Evolutionary conservation across 768 basidiomycete genomes (phyloP), one percentile per base, ranked within the genome.

Genomic region (Tubosaeta sp.): DNA sequence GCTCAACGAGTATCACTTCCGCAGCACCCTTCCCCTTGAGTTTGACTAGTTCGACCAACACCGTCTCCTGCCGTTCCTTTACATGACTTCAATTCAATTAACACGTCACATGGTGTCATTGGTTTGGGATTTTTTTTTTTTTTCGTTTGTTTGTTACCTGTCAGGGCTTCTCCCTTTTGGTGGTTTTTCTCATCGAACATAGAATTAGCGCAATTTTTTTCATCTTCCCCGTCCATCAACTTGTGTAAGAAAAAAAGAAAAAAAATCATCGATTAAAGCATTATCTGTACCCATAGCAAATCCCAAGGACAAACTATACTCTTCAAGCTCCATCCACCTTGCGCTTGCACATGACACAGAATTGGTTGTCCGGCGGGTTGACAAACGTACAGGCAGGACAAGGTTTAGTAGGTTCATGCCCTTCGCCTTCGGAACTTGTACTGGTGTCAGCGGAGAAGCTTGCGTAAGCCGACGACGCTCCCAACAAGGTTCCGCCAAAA

Each of bases 401-500:
- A 0, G 76, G 53, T 57, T 76, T 79, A 53, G 66, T 62, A 12
- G 49, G 54, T 18, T 63, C 61, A 4, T 58, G 61, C 55, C 56
- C 59, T 56, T 61, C 59, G 38, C 58, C 61, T 53, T 75, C 69
- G 44, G 71, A 68, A 21, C 67, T 68, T 56, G 68, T 69, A 39
- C 58, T 57, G 19, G 68, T 62, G 54, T 68, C 66, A 48, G 57
- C 60, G 40, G 60, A 54, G n/a, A 68, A 53, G 54, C 49, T 61
- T 42, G 65, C 63, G 49, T 66, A 57, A 56, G 53, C 53, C 46
- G 65, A 47, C 46, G 65, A 63, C 56, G 78, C 73, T 40, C 80
- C 79, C 29, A 90, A 74, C 39, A 90, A 64, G 21, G 89, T 91
- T 22, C 89, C 88, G 46, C 78, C 77, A 63, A 91, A 91, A 3